A percentile compares a stretch with the other conserved stretches of the same genome.
These are phyloP conservation scores for Aegilops tauschii DNA, from an alignment of 176 grass and related monocot species.

Conservation along the genomic window DNA sequence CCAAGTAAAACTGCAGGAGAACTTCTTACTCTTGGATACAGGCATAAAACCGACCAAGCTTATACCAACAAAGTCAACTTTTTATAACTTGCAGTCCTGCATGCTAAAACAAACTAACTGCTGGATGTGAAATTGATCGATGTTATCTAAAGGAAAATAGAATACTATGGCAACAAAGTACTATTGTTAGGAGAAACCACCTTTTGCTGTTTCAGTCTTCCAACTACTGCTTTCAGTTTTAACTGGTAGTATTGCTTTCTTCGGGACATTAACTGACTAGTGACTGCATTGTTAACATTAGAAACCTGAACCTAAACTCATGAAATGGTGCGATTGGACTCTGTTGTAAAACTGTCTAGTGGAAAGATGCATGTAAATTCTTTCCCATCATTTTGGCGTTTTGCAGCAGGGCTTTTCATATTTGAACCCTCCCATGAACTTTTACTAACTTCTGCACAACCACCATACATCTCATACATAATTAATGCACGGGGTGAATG, in stretches of 20 bases:
- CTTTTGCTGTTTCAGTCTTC: background rate
- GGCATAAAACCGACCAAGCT: background rate
- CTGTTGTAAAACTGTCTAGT: background rate
- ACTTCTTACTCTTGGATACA: too few species aligned
- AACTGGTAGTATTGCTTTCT: background rate
- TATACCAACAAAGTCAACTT: background rate
- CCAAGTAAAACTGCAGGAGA: background rate
- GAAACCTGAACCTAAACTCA: background rate
- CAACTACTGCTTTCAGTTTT: background rate
- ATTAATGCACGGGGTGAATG: background rate
- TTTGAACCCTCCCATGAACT: background rate
- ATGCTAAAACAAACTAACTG: background rate
- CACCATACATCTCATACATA: background rate
- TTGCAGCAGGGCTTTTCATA: background rate
- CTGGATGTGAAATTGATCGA: background rate
- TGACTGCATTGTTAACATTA: background rate
- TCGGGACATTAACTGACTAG: background rate
- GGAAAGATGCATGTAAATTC: background rate
- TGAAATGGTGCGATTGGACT: background rate
- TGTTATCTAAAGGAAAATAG: background rate
- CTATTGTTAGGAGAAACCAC: background rate
- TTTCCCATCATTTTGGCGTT: background rate
- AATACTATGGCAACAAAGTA: background rate
- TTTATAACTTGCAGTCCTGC: background rate
- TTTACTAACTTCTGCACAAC: background rate